A percentile compares a stretch with the other conserved stretches of the same genome.
Conservation (phyloP, 345 rosid genomes). For the Linum tenue region DNA sequence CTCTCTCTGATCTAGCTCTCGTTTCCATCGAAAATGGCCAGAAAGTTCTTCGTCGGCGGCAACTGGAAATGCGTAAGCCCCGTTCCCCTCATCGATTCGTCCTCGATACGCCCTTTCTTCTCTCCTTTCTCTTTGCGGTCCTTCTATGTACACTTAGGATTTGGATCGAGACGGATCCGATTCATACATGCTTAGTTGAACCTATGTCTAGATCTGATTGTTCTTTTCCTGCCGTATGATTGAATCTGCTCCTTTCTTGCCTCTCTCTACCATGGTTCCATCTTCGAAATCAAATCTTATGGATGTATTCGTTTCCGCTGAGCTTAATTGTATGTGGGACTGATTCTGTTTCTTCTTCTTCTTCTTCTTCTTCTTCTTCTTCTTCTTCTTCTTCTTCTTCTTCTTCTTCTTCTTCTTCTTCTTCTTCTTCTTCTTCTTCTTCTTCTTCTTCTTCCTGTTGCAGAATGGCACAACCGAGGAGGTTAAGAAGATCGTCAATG, state of each 20-base stretch:
- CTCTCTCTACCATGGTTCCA: neutral
- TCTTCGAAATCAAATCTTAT: neutral
- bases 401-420: neutral
- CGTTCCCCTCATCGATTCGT: neutral
- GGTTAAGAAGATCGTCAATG: slow-evolving; percentile 55
- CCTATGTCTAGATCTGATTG: neutral
- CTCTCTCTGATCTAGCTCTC: neutral
- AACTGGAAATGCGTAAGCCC: slow-evolving; percentile 76
- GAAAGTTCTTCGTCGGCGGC: slow-evolving; percentile 71
- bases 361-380: neutral
- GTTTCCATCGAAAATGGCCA: slow-evolving; percentile 37
- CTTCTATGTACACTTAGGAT: neutral
- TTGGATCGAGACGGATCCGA: neutral
- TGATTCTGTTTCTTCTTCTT: neutral
- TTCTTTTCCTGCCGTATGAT: neutral
- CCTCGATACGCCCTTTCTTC: neutral
- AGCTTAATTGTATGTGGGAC: neutral
- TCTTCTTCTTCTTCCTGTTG: neutral
- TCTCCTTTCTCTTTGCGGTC: neutral
- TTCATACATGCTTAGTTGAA: neutral
- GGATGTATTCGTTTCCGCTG: neutral
- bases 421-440: neutral
- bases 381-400: neutral
- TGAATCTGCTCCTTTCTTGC: neutral
- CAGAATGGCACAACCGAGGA: slow-evolving; percentile 67